Evolutionary conservation across 169 alveolate species (phyloP), one percentile per base, ranked within the genome.

Genomic region (Eimeria necatrix): DNA sequence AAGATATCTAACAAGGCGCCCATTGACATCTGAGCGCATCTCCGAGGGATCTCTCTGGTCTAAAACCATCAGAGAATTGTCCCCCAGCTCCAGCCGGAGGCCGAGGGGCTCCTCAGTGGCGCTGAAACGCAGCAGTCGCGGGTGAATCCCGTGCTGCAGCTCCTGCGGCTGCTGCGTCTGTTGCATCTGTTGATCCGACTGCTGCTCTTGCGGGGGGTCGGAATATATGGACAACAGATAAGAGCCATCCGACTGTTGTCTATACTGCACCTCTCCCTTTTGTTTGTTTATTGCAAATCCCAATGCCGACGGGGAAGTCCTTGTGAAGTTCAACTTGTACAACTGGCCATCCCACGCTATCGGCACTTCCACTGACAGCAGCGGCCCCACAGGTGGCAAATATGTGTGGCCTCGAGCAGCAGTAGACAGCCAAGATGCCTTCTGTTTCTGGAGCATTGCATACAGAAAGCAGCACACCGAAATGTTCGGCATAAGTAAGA

Each of bases 201-300:
- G 51, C 59, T 74, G 85, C 83, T 76, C 18, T 20, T 89, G 83
- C 71, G 32, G 41, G 80, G 71, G 61, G 22, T 52, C 81, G 51
- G 80, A n/a, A 68, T 91, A 86, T 14, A 90, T 32, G 61, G 93
- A 76, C 78, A 95, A 93, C 24, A 91, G 70, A 83, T 49, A 92
- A 24, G 96, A 95, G 18, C 96, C 96, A 71, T 95, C 96, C 16
- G 95, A 52, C 93, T 95, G 96, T 68, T 87, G 88, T 22, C 96
- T 91, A 70, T 78, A 61, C 24, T 85, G 89, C 48, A 49, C 86
- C n/a, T 59, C 78, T 64, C 93, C 90, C 26, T 51, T 68, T 73
- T 87, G 92, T 68, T 94, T 51, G 48, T 78, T 78, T 0, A 78
- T 49, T 6, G 70, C 7, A n/a, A 78, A 78, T 5, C 88, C 88